Base-by-base conservation (phyloP, 179 eudicot species). In the Camellia oleifera region DNA sequence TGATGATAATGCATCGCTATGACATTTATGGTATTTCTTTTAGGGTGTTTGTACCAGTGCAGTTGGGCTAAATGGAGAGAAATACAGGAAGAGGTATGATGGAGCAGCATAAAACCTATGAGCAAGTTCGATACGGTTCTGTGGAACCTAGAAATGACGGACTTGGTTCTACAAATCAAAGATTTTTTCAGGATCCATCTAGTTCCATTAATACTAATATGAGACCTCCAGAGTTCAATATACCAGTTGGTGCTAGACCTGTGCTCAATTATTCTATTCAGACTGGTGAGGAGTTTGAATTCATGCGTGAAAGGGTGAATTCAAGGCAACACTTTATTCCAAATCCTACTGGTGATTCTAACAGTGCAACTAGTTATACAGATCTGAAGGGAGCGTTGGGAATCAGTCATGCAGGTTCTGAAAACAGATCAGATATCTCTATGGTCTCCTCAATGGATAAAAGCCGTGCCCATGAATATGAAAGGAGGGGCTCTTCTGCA, bases 271-370 rank as follows among this genome's bases (percentile, higher is more conserved):
- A 85, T 82, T 97, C 98, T 67, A 93, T 97, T 65, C 99, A 94
- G 88, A 97, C 99, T 42, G 99, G 99, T 18, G 99, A 97, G 88
- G 99, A 97, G 84, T 97, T 97, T 71, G 99, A 94, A 77, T 97
- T 97, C 78, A 94, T 97, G 98, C 88, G 93, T 60, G 98, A 94
- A 52, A 85, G 97, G 46, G 97, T 87, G 67, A 91, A 83, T 80
- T 94, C 93, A 45, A 88, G 87, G 76, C 88, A 88, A 76, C 92
- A 87, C 4, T 83, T 82, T 63, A 56, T 89, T 57, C 90, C 85
- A 72, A 88, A 86, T 83, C 62, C 91, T 68, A 80, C 87, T 60
- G 80, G 82, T 81, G 94, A 88, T 76, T 82, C 92, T 14, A 85
- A 76, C 63, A 57, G 56, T 77, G 75, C 84, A 63, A 80, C 89